These are phyloP conservation scores for Coprinopsis sp. DNA, from an alignment of 768 basidiomycete genomes.

Conservation along the genomic window DNA sequence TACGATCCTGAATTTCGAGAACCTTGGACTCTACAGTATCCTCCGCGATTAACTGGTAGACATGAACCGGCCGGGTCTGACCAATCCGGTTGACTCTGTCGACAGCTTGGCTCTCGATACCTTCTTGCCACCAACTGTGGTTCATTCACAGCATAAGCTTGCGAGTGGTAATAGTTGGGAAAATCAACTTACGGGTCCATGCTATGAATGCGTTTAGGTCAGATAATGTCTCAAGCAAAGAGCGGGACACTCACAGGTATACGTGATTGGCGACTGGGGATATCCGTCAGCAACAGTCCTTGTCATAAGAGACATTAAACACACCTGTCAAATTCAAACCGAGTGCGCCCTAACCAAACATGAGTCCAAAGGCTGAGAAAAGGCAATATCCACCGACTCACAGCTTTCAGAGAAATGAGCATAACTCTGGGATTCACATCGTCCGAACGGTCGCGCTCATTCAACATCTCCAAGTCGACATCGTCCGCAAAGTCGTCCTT, in stretches of 20 bases:
- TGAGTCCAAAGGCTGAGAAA: background rate
- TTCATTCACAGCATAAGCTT: too few relatives aligned
- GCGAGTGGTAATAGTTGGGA: background rate
- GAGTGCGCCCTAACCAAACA: conserved; percentile 56
- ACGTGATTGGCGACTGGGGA: conserved; percentile 73
- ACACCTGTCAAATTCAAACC: conserved; percentile 75
- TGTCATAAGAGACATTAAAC: background rate
- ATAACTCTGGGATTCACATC: conserved; percentile 66
- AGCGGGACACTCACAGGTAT: conserved; percentile 53
- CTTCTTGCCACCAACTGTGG: conserved; percentile 37
- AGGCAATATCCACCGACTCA: conserved; percentile 19
- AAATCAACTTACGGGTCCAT: conserved; percentile 70
- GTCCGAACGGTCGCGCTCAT: background rate
- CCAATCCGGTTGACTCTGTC: conserved; percentile 83
- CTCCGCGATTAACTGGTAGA: conserved; percentile 88
- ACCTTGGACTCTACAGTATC: conserved; percentile 86
- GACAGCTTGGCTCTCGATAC: conserved; percentile 81
- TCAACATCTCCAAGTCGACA: conserved; percentile 22
- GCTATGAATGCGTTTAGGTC: conserved; percentile 27
- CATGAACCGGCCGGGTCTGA: conserved; percentile 76
- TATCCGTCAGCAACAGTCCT: background rate
- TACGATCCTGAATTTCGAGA: conserved; percentile 82
- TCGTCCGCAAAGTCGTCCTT: conserved; percentile 19
- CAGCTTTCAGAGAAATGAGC: conserved; percentile 81
- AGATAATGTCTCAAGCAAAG: background rate